Conservation (phyloP, 352 stramenopile species). For the Pythium monospermum region DNA sequence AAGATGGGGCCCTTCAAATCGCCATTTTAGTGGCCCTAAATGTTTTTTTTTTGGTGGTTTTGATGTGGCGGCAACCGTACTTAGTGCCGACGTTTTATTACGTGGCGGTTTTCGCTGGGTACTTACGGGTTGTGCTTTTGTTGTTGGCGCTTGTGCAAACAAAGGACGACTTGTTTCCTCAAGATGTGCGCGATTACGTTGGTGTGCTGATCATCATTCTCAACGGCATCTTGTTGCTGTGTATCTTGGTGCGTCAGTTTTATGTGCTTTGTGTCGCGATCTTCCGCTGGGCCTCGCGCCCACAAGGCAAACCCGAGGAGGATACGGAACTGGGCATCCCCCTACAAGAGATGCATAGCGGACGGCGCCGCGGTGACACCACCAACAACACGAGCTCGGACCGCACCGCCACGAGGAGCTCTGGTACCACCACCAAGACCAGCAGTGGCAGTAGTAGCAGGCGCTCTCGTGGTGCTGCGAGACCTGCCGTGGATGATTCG, state of each 20-base stretch:
- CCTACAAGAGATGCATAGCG: slow-evolving; percentile 4
- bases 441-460: not conserved
- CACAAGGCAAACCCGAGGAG: not conserved
- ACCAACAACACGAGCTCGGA: not conserved
- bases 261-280: slow-evolving; percentile 24
- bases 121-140: slow-evolving; percentile 39
- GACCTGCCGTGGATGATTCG: slow-evolving; percentile 8
- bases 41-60: slow-evolving; percentile 24
- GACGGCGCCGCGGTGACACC: not conserved
- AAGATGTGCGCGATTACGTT: slow-evolving; percentile 37
- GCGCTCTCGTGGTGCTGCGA: not conserved
- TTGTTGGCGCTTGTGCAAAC: slow-evolving; percentile 37
- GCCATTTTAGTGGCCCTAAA: slow-evolving; percentile 37
- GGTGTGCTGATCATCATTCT: slow-evolving; percentile 36
- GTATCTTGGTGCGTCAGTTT: slow-evolving; percentile 34
- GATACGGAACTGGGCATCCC: slow-evolving; percentile 22
- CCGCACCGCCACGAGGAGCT: not conserved
- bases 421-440: slow-evolving; percentile 4
- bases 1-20: slow-evolving; percentile 36
- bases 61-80: slow-evolving; percentile 38
- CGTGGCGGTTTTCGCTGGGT: slow-evolving; percentile 29
- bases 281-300: slow-evolving; percentile 17
- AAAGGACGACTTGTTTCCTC: slow-evolving; percentile 28
- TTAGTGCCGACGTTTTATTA: slow-evolving; percentile 39
- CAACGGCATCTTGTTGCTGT: slow-evolving; percentile 37